phyloP scores from a whole-genome alignment of 768 basidiomycete species.

The Termitomyces sp. region DNA sequence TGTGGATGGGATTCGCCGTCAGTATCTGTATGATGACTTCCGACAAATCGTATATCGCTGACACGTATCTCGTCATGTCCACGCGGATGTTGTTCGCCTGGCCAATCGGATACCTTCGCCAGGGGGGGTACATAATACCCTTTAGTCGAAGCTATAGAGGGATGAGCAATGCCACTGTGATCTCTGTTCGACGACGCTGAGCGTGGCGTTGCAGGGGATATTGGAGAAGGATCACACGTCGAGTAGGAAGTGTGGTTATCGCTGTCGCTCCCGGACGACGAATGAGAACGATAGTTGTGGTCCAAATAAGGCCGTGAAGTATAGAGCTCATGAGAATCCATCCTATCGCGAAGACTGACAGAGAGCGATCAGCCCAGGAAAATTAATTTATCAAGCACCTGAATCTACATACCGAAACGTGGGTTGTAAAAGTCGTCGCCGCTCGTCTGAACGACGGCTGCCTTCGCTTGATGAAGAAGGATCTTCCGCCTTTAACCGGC shows the following conservation, averaged over 20 bases:
- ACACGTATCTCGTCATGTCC: slow-evolving; percentile 14
- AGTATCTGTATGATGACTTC: slow-evolving; percentile 21
- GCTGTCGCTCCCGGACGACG: slow-evolving; percentile 13
- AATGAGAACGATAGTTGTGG: slow-evolving; percentile 9
- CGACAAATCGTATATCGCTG: slow-evolving; percentile 18
- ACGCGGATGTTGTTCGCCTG: slow-evolving; percentile 8
- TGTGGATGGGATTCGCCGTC: slow-evolving; percentile 38
- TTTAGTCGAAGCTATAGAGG: neutral
- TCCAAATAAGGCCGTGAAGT: slow-evolving; percentile 11
- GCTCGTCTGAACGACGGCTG: slow-evolving; percentile 20
- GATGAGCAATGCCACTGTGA: neutral
- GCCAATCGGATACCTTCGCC: slow-evolving; percentile 9
- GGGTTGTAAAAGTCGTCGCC: slow-evolving; percentile 40
- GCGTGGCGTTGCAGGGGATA: slow-evolving; percentile 50
- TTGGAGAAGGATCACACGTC: slow-evolving; percentile 45
- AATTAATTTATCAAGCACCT: neutral
- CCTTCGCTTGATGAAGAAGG: slow-evolving; percentile 22
- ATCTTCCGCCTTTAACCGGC: slow-evolving; percentile 56
- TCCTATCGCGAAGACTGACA: slow-evolving; percentile 1
- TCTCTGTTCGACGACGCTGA: slow-evolving; percentile 28
- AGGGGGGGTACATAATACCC: slow-evolving; percentile 7
- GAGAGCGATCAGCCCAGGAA: neutral
- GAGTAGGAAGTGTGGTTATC: slow-evolving; percentile 30
- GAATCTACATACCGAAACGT: slow-evolving; percentile 15
- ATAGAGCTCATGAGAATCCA: neutral